Evolutionary conservation across 2,329 filamentous ascomycete genomes (phyloP), one percentile per base, ranked within the genome.

Genomic region (Lasiodiplodia hormozganensis): DNA sequence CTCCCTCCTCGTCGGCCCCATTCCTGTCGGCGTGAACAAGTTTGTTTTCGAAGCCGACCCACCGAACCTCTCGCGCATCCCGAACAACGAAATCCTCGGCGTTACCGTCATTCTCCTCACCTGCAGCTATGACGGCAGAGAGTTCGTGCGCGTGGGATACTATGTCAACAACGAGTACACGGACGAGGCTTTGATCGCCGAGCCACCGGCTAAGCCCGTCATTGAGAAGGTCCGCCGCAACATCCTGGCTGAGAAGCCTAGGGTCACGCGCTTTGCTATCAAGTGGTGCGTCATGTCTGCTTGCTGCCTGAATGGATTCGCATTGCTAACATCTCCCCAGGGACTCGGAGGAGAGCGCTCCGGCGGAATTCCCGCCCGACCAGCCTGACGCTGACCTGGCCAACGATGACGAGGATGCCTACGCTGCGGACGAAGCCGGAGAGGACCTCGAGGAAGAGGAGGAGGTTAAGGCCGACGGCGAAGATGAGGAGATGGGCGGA

Each of bases 111-210:
- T 99, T 75, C 90, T 99, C 68, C 88, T 99, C 73, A 97, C 94
- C 69, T 98, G 96, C 83, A 92, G 93, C 80, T 99, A 99, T 83
- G 96, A 99, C 76, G 92, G 92, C 66, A 90, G 96, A 77, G 96
- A 99, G 81, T 99, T 99, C 76, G 94, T 99, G 49, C 94, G 96
- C 73, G 95, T 99, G 52, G 96, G 96, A 71, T 99, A 99, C 87
- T 99, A 99, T 75, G 96, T 99, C 76, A 99, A 98, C 86, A 99
- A 99, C 76, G 96, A 99, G 81, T 99, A 99, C 81, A 93, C 97
- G 74, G 92, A 92, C 31, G 93, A 96, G 76, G 93, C 97, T 79
- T 87, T 99, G 71, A 91, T 89, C 74, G 89, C 91, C 58, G 94
- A 98, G 75, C 96, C 96, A 11, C 96, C 96, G 7, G 87, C 93